Conservation (phyloP, 441 rosid genomes). For the Adansonia grandidieri region DNA sequence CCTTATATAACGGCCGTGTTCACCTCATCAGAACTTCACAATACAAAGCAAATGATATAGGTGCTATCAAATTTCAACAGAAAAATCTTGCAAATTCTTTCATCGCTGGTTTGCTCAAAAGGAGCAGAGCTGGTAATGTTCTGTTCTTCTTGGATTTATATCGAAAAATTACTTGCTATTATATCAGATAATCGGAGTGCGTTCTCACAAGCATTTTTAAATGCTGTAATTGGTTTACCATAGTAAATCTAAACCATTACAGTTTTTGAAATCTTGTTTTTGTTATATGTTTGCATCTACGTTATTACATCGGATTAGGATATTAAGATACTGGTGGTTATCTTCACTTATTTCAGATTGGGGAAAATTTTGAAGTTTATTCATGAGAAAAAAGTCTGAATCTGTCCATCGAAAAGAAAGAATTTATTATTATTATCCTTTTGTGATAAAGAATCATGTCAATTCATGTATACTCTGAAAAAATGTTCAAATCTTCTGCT, state of each 20-base stretch:
- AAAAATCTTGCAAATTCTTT: conserved; percentile 4
- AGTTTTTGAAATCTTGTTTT: conserved; percentile 3
- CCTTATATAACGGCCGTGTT: conserved; percentile 21
- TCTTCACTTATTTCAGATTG: conserved; percentile 6
- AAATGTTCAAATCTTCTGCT: not conserved
- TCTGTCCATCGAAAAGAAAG: not conserved
- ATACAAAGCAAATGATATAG: not conserved
- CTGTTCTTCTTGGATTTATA: conserved; percentile 14
- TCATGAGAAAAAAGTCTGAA: not conserved
- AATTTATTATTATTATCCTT: not conserved
- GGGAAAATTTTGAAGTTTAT: not conserved
- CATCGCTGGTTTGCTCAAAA: not conserved
- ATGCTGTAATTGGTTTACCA: conserved; percentile 3
- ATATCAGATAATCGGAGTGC: not conserved
- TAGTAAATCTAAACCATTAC: conserved; percentile 11
- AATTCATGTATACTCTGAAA: not conserved
- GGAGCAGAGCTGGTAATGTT: conserved; percentile 10
- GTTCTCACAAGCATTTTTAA: conserved; percentile 11
- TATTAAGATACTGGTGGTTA: not conserved
- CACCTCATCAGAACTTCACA: conserved; percentile 13
- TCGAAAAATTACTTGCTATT: not conserved
- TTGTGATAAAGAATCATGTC: not conserved
- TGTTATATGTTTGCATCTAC: not conserved
- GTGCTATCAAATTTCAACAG: conserved; percentile 1
- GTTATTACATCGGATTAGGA: not conserved